These are phyloP conservation scores for Ailanthus altissimus DNA, from an alignment of 345 rosid species.

Conservation along the genomic window DNA sequence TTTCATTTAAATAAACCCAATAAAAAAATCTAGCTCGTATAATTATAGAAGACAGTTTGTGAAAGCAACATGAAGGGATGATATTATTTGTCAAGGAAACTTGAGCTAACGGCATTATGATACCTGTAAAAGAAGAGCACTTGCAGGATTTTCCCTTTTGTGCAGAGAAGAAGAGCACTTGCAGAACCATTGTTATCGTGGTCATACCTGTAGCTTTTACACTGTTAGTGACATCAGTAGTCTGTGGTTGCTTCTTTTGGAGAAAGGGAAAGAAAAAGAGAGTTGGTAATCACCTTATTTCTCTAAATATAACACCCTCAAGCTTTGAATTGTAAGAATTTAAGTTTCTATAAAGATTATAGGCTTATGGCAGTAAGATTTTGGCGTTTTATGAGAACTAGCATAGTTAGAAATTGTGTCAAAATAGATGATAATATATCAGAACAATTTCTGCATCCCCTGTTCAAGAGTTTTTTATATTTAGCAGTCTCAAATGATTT, in stretches of 20 bases:
- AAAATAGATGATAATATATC: background rate
- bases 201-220: slow-evolving; percentile 22
- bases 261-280: slow-evolving; percentile 18
- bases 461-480: background rate
- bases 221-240: slow-evolving; percentile 3
- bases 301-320: background rate
- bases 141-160: slow-evolving; percentile 12
- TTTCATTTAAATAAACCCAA: background rate
- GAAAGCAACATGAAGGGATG: too few relatives aligned
- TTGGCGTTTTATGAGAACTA: background rate
- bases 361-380: background rate
- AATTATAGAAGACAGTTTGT: background rate
- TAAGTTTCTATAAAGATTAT: background rate
- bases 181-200: slow-evolving; percentile 16
- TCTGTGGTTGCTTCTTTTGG: slow-evolving; percentile 30
- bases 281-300: slow-evolving; percentile 19
- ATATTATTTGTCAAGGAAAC: background rate
- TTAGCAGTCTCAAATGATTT: background rate
- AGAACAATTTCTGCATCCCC: background rate
- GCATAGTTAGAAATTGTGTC: background rate
- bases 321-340: background rate
- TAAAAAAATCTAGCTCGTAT: background rate
- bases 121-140: slow-evolving; percentile 15
- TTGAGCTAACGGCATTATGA: background rate
- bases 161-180: slow-evolving; percentile 27